Evolutionary conservation across 805 yeast genomes (phyloP).

Genomic region (Yarrowia deformans): DNA sequence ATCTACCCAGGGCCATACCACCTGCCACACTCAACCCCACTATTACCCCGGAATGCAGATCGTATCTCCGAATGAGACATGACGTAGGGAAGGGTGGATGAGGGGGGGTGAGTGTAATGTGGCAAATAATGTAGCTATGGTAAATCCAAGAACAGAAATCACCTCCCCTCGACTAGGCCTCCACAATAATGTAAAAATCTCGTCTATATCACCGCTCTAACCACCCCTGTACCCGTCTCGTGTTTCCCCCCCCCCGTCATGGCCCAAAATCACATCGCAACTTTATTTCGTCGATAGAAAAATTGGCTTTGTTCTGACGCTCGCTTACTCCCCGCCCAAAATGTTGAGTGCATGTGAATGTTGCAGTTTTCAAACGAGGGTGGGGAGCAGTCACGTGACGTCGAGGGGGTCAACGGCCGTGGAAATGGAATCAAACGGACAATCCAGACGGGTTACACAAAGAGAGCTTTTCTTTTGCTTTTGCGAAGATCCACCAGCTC

Average conservation of each 20-base stretch:
- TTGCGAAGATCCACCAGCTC: not conserved
- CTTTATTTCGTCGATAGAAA: not conserved
- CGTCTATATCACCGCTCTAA: not conserved
- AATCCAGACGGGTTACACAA: too few species aligned
- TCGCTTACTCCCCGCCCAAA: conserved; percentile 38
- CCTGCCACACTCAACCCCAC: conserved; percentile 16
- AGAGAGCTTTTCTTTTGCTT: too few species aligned
- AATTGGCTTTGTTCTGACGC: not conserved
- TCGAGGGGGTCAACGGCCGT: not conserved
- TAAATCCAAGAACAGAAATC: not conserved
- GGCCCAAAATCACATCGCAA: not conserved
- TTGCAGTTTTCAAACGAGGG: not conserved
- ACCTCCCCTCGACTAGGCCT: too few species aligned
- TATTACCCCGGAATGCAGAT: conserved; percentile 35
- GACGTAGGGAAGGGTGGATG: not conserved
- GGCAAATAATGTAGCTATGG: not conserved
- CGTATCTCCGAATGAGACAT: conserved; percentile 34
- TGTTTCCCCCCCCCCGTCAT: too few species aligned
- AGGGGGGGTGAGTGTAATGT: not conserved
- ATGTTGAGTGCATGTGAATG: conserved; percentile 38
- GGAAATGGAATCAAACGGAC: too few species aligned
- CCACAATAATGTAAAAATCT: too few species aligned
- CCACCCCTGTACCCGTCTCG: not conserved
- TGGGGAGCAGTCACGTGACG: not conserved
- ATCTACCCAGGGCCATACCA: too few species aligned